Percentiles rank a stretch among this genome's conserved stretches.
Conservation (phyloP, 805 yeast species). For the Sugiyamaella americana region DNA sequence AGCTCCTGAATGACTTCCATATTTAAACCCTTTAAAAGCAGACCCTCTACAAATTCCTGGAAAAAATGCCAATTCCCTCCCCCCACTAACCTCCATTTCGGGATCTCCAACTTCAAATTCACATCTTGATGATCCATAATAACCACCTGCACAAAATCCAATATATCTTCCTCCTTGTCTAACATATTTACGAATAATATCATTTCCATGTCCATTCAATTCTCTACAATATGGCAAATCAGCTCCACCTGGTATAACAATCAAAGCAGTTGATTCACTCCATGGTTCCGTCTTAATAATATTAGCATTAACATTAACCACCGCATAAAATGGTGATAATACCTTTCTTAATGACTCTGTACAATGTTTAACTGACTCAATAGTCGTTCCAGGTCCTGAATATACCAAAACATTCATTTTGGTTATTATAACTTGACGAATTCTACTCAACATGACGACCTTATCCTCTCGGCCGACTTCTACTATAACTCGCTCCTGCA, state of each 20-base stretch:
- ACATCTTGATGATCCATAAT: constrained; percentile 65
- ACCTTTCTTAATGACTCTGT: constrained; percentile 66
- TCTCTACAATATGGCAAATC: constrained; percentile 77
- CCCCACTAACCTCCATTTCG: constrained; percentile 72
- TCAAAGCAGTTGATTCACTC: constrained; percentile 67
- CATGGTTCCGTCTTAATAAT: constrained; percentile 79
- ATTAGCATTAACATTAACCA: constrained; percentile 57
- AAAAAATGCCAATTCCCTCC: constrained; percentile 73
- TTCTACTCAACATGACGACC: too few species aligned
- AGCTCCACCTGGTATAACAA: constrained; percentile 96
- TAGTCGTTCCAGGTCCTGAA: constrained; percentile 76
- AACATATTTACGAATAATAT: constrained; percentile 55
- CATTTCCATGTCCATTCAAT: constrained; percentile 65
- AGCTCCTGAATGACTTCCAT: constrained; percentile 73
- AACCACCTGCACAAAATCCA: constrained; percentile 96
- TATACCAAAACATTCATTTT: constrained; percentile 71
- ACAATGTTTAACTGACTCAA: constrained; percentile 80
- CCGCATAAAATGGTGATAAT: constrained; percentile 86
- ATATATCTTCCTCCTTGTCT: constrained; percentile 73
- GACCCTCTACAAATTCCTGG: constrained; percentile 83
- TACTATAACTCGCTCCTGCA: too few species aligned
- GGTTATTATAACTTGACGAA: too few species aligned
- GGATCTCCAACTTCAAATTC: constrained; percentile 80
- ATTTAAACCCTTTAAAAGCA: constrained; percentile 72
- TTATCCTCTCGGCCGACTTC: too few species aligned